phyloP scores from a whole-genome alignment of 805 yeast genomes.

The Starmerella gropengiesseri region DNA sequence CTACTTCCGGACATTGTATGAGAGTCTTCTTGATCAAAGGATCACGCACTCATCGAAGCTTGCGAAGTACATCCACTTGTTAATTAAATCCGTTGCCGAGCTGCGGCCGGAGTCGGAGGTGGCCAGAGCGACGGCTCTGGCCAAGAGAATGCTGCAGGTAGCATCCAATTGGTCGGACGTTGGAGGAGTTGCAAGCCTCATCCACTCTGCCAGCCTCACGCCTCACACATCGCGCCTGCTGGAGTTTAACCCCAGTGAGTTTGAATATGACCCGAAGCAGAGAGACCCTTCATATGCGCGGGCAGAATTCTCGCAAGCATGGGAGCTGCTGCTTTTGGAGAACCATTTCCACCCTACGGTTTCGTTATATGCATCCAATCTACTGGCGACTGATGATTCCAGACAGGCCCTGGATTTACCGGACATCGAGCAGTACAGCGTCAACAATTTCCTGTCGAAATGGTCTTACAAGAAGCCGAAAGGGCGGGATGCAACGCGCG shows the following conservation, averaged over 20 bases:
- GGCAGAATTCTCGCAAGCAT: slow-evolving; percentile 68
- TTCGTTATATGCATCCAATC: slow-evolving; percentile 60
- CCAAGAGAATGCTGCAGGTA: slow-evolving; percentile 77
- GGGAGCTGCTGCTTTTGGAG: slow-evolving; percentile 72
- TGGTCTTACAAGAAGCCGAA: slow-evolving; percentile 91
- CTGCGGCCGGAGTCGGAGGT: slow-evolving; percentile 41
- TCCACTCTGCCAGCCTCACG: slow-evolving; percentile 29
- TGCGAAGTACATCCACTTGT: slow-evolving; percentile 76
- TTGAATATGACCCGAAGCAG: slow-evolving; percentile 64
- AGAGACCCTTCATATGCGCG: slow-evolving; percentile 90
- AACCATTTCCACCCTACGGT: slow-evolving; percentile 90
- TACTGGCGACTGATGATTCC: slow-evolving; percentile 35
- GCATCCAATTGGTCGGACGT: slow-evolving; percentile 77
- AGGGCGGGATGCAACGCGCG: slow-evolving; percentile 60
- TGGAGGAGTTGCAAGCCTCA: slow-evolving; percentile 43
- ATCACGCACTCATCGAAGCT: slow-evolving; percentile 81
- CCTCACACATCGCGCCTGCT: slow-evolving; percentile 72
- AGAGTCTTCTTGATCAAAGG: slow-evolving; percentile 75
- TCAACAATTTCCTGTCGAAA: slow-evolving; percentile 85
- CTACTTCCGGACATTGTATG: slow-evolving; percentile 80
- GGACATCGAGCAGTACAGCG: slow-evolving; percentile 77
- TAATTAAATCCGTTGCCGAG: slow-evolving; percentile 66
- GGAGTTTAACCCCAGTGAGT: slow-evolving; percentile 29
- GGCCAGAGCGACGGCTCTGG: slow-evolving; percentile 73
- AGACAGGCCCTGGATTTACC: slow-evolving; percentile 49